Evolutionary conservation across 139 green algal species (phyloP).

Genomic region (Chlamydomonas schloesseri): DNA sequence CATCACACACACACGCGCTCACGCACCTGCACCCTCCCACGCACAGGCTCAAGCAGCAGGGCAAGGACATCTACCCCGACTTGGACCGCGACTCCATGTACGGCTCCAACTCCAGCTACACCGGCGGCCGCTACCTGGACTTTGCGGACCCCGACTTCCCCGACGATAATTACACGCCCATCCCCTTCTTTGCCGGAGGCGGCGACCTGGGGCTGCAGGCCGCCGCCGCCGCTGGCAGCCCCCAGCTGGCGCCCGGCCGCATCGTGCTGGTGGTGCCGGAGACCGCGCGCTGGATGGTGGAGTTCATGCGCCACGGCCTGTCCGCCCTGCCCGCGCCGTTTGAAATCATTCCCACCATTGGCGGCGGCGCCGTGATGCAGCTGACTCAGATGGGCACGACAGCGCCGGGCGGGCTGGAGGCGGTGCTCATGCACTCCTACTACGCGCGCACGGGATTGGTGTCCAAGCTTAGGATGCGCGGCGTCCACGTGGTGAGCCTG

Average conservation of each 20-base stretch:
- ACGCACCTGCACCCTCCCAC: too few relatives aligned
- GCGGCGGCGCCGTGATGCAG: background rate
- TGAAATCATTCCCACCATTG: background rate
- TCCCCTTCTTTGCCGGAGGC: background rate
- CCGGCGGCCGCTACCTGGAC: background rate
- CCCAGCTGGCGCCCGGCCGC: background rate
- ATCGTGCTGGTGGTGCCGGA: background rate
- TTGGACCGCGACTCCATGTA: background rate
- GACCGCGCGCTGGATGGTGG: background rate
- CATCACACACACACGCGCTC: too few relatives aligned
- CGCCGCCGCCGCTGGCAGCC: too few relatives aligned
- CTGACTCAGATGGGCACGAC: background rate
- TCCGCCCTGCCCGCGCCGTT: background rate
- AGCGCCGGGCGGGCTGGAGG: background rate
- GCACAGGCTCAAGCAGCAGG: background rate
- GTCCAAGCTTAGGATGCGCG: background rate
- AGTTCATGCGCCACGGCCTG: background rate
- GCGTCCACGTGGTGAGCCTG: background rate
- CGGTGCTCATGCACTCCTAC: background rate
- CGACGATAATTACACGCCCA: too few relatives aligned
- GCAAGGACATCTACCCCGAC: background rate
- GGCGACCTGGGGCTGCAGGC: too few relatives aligned
- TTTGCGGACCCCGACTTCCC: background rate
- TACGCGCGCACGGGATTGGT: background rate
- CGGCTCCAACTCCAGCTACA: background rate